phyloP scores from a whole-genome alignment of 148 eudicot species.

The Agrostemma githago region DNA sequence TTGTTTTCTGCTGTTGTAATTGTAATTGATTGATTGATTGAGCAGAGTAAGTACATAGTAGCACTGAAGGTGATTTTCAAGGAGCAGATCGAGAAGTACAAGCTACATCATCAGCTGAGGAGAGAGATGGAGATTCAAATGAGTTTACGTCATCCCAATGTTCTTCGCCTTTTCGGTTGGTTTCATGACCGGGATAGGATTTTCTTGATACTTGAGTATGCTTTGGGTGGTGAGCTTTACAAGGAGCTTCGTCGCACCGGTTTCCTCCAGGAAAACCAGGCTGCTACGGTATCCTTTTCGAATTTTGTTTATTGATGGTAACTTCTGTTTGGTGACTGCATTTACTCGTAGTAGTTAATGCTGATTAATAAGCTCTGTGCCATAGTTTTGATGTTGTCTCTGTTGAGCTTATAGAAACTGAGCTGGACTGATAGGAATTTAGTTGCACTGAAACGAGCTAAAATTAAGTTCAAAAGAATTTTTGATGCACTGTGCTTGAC shows the following conservation, averaged over 20 bases:
- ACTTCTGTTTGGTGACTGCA: background rate
- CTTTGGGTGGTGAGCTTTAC: slow-evolving; percentile 72
- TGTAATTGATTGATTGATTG: background rate
- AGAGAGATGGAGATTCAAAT: slow-evolving; percentile 90
- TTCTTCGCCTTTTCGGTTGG: slow-evolving; percentile 72
- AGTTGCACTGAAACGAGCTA: no score
- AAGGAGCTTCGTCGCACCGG: slow-evolving; percentile 45
- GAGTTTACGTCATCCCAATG: slow-evolving; percentile 70
- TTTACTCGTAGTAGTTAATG: background rate
- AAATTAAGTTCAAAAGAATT: no score
- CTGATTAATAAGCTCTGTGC: background rate
- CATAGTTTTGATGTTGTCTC: background rate
- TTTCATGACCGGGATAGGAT: slow-evolving; percentile 69
- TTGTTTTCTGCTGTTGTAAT: background rate
- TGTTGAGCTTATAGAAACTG: background rate
- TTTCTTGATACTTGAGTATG: slow-evolving; percentile 72
- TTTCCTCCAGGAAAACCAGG: slow-evolving; percentile 55
- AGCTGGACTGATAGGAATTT: no score
- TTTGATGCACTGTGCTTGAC: background rate
- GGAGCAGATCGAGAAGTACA: slow-evolving; percentile 78
- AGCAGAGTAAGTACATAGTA: slow-evolving; percentile 75
- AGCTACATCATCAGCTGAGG: slow-evolving; percentile 64
- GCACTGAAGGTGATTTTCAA: slow-evolving; percentile 90
- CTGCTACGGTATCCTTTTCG: slow-evolving; percentile 54
- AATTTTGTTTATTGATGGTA: background rate